phyloP scores from a whole-genome alignment of 768 basidiomycete species.

The Tremella yokohamensis region DNA sequence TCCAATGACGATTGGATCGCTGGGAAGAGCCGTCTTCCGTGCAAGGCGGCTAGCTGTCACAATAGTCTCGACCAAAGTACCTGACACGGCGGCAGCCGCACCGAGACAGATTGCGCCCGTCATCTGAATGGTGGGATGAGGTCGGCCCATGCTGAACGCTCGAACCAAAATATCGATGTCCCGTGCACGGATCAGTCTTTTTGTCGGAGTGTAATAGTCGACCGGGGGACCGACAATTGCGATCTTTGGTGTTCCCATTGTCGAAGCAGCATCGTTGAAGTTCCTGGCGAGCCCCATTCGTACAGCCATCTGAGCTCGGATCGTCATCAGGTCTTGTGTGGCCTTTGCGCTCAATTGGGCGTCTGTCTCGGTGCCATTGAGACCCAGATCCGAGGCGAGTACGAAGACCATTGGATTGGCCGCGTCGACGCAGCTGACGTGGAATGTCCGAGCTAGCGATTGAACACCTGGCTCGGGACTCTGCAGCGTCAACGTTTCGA shows the following conservation, averaged over 20 bases:
- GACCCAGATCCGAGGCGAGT: slow-evolving; percentile 54
- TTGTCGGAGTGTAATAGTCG: slow-evolving; percentile 14
- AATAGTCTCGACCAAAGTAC: slow-evolving; percentile 15
- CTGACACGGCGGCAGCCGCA: slow-evolving; percentile 18
- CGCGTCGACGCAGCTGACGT: slow-evolving; percentile 64
- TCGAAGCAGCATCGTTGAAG: slow-evolving; percentile 60
- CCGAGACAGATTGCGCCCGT: slow-evolving; percentile 32
- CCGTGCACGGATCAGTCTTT: slow-evolving; percentile 7
- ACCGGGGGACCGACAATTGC: slow-evolving; percentile 29
- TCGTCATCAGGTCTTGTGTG: slow-evolving; percentile 51
- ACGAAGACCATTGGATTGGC: slow-evolving; percentile 73
- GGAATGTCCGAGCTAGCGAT: slow-evolving; percentile 6
- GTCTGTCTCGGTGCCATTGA: slow-evolving; percentile 46
- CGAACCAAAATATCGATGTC: slow-evolving; percentile 50
- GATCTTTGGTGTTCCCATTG: slow-evolving; percentile 58
- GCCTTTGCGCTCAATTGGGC: slow-evolving; percentile 15
- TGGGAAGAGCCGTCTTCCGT: background rate
- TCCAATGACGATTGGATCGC: slow-evolving; percentile 13
- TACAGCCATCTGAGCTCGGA: slow-evolving; percentile 61
- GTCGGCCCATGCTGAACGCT: slow-evolving; percentile 60
- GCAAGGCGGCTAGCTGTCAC: slow-evolving; percentile 8
- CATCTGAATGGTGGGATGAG: slow-evolving; percentile 45
- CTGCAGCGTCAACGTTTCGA: slow-evolving; percentile 54
- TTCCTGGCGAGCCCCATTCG: slow-evolving; percentile 65
- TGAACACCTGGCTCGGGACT: too few species aligned